Percentiles rank a stretch among this genome's conserved stretches.
These are phyloP conservation scores for Ambrosia trifida DNA, from an alignment of 129 eudicot genomes.

Conservation along the genomic window DNA sequence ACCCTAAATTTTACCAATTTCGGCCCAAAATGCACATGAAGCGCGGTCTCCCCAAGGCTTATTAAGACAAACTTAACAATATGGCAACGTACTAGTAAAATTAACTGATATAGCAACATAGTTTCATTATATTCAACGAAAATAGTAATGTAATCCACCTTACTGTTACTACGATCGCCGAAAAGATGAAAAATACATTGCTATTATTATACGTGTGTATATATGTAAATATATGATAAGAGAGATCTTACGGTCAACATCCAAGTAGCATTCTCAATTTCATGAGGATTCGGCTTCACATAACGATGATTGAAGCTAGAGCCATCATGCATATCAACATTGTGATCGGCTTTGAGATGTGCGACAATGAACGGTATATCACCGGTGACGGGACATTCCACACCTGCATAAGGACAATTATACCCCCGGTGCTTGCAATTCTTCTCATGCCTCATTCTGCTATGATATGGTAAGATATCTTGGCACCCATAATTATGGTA, in stretches of 20 bases:
- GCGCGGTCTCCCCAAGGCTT: too few species aligned
- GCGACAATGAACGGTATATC: slow-evolving; percentile 60
- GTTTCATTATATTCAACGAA: not conserved
- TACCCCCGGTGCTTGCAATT: slow-evolving; percentile 58
- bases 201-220: not conserved
- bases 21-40: too few species aligned
- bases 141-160: not conserved
- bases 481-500: slow-evolving; percentile 59
- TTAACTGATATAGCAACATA: not conserved
- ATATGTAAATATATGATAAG: not conserved
- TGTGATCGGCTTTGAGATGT: slow-evolving; percentile 58
- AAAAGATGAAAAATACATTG: not conserved
- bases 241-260: slow-evolving; percentile 56
- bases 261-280: slow-evolving; percentile 75
- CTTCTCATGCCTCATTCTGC: slow-evolving; percentile 52
- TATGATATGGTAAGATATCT: slow-evolving; percentile 52
- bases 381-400: slow-evolving; percentile 56
- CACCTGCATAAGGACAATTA: slow-evolving; percentile 67
- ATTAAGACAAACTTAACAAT: too few species aligned
- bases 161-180: not conserved
- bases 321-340: slow-evolving; percentile 71
- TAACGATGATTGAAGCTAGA: slow-evolving; percentile 66
- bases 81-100: too few species aligned
- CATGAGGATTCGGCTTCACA: slow-evolving; percentile 63
- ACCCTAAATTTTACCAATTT: too few species aligned